Evolutionary conservation across 495 filamentous ascomycete species (phyloP), one percentile per base, ranked within the genome.

Genomic region (Penicillium argentinense): DNA sequence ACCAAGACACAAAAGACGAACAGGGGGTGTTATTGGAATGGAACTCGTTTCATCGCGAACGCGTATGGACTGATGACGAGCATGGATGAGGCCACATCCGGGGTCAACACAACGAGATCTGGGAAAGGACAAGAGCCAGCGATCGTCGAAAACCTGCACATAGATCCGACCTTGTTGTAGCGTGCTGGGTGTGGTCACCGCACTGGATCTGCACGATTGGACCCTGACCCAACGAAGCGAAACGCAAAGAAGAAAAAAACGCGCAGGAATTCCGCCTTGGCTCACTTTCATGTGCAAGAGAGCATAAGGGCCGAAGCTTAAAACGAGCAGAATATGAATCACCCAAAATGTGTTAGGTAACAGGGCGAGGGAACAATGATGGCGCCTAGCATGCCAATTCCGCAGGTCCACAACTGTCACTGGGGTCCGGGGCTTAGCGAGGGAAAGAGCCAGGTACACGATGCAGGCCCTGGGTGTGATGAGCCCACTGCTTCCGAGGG

Each of bases 401-500:
- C 26, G 5, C 7, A 26, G 24, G 25, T 48, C 50, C 50, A 53
- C 21, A 41, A 49, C 50, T 43, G 50, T 44, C 51, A 49, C 45
- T 36, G 33, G 33, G 17, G 33, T 36, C 17, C 30, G 30, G 30
- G 30, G 30, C 30, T 33, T 33, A 33, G 30, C 29, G 29, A 33
- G 3, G 29, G 5, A 26, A 5, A 26, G 5, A 26, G 25, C 11
- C 5, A 5, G 11, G 25, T 26, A 26, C 25, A 5, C 5, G 5
- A 26, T 26, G 11, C 25, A 26, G n/a, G n/a, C n/a, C n/a, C n/a
- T n/a, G n/a, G n/a, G n/a, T n/a, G n/a, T n/a, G n/a, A n/a, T n/a
- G n/a, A n/a, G n/a, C n/a, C n/a, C n/a, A n/a, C n/a, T n/a, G n/a
- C n/a, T n/a, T n/a, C n/a, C n/a, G n/a, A n/a, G n/a, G n/a, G n/a